A percentile compares a stretch with the other conserved stretches of the same genome.
These are phyloP conservation scores for Naumovozyma castellii DNA, from an alignment of 805 yeast species.

Conservation along the genomic window DNA sequence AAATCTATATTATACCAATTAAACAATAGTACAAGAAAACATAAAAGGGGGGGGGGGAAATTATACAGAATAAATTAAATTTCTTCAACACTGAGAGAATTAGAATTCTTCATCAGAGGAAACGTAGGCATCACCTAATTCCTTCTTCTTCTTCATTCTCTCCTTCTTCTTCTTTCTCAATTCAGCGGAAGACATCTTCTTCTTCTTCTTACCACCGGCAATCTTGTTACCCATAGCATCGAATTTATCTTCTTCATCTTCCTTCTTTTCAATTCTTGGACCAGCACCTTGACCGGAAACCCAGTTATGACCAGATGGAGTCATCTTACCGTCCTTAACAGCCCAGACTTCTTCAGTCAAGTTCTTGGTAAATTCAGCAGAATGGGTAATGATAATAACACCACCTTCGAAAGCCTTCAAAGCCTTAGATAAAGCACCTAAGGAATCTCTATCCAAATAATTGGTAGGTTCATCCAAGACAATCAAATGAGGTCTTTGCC, in stretches of 20 bases:
- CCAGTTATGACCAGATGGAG: conserved; percentile 99
- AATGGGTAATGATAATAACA: conserved; percentile 98
- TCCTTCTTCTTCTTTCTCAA: conserved; percentile 99
- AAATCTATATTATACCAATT: not conserved
- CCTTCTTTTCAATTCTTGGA: conserved; percentile 98
- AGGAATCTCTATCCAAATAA: conserved; percentile 97
- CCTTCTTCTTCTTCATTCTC: conserved; percentile 99
- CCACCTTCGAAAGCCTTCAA: conserved; percentile 99
- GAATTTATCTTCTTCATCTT: conserved; percentile 92
- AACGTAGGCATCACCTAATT: conserved; percentile 97
- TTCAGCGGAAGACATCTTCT: conserved; percentile 97
- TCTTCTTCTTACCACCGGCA: conserved; percentile 90
- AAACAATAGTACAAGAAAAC: not conserved
- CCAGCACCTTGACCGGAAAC: conserved; percentile 99
- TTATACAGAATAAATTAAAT: not conserved
- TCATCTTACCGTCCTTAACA: conserved; percentile 94
- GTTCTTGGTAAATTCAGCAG: conserved; percentile 99
- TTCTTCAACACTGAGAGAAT: conserved; percentile 9
- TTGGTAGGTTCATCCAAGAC: conserved; percentile 99
- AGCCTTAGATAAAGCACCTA: conserved; percentile 99
- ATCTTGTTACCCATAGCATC: conserved; percentile 99
- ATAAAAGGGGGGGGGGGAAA: not conserved
- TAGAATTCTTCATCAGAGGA: conserved; percentile 89
- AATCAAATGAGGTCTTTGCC: conserved; percentile 99
- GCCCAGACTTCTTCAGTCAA: conserved; percentile 99